Evolutionary conservation across 23 red algal genomes (phyloP).

Genomic region (Chondrus crispus): DNA sequence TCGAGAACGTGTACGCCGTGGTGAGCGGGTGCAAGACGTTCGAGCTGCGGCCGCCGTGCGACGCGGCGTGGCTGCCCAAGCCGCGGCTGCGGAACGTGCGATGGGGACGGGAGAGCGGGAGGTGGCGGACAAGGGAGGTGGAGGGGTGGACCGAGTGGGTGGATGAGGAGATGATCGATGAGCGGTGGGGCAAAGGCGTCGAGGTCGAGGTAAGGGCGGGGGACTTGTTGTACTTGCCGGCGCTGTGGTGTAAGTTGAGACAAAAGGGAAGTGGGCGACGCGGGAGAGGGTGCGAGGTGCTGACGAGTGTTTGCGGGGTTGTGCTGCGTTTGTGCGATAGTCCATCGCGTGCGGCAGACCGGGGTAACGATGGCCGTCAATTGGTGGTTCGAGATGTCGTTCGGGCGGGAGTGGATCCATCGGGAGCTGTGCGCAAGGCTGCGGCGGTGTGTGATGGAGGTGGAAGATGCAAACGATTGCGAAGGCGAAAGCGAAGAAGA

Average conservation of each 20-base stretch:
- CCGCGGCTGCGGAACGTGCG: constrained; percentile 1
- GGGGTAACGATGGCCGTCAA: constrained; percentile 76
- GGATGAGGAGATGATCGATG: constrained; percentile 4
- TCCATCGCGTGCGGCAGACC: constrained; percentile 44
- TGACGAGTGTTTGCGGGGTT: too few relatives aligned
- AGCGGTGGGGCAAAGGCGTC: neutral
- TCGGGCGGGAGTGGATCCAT: constrained; percentile 54
- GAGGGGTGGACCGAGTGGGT: constrained; percentile 26
- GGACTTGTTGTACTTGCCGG: constrained; percentile 71
- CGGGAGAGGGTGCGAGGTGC: too few relatives aligned
- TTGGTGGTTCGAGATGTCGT: constrained; percentile 75
- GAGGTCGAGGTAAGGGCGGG: constrained; percentile 35
- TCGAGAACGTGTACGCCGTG: constrained; percentile 68
- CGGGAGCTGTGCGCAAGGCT: constrained; percentile 13
- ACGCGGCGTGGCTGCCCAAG: constrained; percentile 41
- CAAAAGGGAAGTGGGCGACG: too few relatives aligned
- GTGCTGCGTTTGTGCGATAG: neutral
- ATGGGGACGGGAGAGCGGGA: neutral
- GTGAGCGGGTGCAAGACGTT: constrained; percentile 57
- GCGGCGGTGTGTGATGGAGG: neutral
- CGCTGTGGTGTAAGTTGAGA: constrained; percentile 54
- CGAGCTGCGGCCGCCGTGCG: constrained; percentile 58
- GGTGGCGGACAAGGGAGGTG: constrained; percentile 32
- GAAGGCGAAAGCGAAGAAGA: neutral
- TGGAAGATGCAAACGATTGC: neutral